Evolutionary conservation across 2,329 filamentous ascomycete species (phyloP), one percentile per base, ranked within the genome.

Genomic region (Acrodontium crateriforme): DNA sequence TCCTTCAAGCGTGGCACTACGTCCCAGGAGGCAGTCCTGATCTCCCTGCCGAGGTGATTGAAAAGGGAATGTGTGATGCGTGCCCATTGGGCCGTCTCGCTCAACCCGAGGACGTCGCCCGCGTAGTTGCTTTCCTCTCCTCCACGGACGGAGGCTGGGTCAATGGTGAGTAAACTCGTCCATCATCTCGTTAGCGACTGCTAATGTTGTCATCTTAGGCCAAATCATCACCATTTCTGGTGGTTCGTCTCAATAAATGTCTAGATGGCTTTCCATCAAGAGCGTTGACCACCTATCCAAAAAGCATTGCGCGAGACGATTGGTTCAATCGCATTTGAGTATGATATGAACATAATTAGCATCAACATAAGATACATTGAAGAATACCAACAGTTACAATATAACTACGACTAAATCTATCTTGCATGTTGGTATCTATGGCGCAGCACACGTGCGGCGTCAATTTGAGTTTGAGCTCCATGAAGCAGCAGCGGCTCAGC

Each of bases 1-100:
- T 71, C 14, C 59, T 58, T 27, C 34, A 50, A 29, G 47, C 47
- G 26, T 50, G 46, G 41, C 54, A 56, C 31, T 62, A 63, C 39
- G 65, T 65, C 22, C 61, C 62, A 1, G 59, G 59, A 3, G 62
- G 54, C 7, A 55, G 48, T 4, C 60, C 61, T n/a, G 60, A 63
- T 17, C 61, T 55, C 54, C 51, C 60, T 1, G 59, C 58, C 1
- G 58, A 61, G 31, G 62, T 60, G 49, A 64, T 67, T 18, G 62
- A 67, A 53, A 43, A 36, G 4, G 39, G 62, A 24, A 65, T 67
- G 61, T 60, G 62, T 15, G 50, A 56, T 11, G 54, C 62, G 42
- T 66, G 62, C 42, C 62, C 62, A 11, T 41, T 66, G 11, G 58
- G 59, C 26, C 40, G 62, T 18, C 65, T 61, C 45, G 62, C 62